phyloP scores from a whole-genome alignment of 805 yeast species.

The Kodamaea fukazawae region DNA sequence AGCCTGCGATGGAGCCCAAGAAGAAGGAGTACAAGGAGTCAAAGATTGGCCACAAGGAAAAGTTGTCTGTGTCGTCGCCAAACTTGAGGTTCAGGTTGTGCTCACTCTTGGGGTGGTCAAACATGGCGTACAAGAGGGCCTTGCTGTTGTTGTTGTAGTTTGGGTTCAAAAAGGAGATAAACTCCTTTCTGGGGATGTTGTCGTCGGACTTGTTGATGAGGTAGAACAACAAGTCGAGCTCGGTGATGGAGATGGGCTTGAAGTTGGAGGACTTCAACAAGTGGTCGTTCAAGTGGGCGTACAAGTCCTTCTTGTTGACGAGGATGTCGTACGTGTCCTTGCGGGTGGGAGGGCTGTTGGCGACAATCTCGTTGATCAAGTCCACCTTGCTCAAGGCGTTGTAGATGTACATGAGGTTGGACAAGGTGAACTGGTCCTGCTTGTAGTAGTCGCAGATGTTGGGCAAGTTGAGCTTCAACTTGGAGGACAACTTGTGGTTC shows the following conservation, averaged over 20 bases:
- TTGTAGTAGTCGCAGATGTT: slow-evolving; percentile 36
- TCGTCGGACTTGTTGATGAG: slow-evolving; percentile 39
- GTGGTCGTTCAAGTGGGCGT: slow-evolving; percentile 43
- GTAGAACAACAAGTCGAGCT: slow-evolving; percentile 40
- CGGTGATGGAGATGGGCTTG: slow-evolving; percentile 39
- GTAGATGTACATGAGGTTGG: slow-evolving; percentile 40
- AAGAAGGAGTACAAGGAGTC: slow-evolving; percentile 85
- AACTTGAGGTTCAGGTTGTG: slow-evolving; percentile 20
- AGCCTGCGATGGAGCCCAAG: slow-evolving; percentile 93
- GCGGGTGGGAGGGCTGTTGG: slow-evolving; percentile 44
- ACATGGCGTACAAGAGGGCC: slow-evolving; percentile 34
- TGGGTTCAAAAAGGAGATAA: slow-evolving; percentile 57
- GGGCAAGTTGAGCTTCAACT: slow-evolving; percentile 34
- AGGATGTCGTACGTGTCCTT: slow-evolving; percentile 40
- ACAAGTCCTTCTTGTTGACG: slow-evolving; percentile 40
- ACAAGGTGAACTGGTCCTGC: slow-evolving; percentile 31
- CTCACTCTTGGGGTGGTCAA: slow-evolving; percentile 42
- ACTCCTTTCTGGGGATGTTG: slow-evolving; percentile 39
- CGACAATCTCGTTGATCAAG: slow-evolving; percentile 44
- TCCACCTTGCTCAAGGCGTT: slow-evolving; percentile 41
- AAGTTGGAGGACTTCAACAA: slow-evolving; percentile 42
- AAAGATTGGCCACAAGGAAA: slow-evolving; percentile 45
- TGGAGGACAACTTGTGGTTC: slow-evolving; percentile 39
- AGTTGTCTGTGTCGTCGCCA: slow-evolving; percentile 32
- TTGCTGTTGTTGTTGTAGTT: slow-evolving; percentile 35